Base-by-base conservation (phyloP, 2,329 filamentous ascomycete genomes). In the Colletotrichum sp. region DNA sequence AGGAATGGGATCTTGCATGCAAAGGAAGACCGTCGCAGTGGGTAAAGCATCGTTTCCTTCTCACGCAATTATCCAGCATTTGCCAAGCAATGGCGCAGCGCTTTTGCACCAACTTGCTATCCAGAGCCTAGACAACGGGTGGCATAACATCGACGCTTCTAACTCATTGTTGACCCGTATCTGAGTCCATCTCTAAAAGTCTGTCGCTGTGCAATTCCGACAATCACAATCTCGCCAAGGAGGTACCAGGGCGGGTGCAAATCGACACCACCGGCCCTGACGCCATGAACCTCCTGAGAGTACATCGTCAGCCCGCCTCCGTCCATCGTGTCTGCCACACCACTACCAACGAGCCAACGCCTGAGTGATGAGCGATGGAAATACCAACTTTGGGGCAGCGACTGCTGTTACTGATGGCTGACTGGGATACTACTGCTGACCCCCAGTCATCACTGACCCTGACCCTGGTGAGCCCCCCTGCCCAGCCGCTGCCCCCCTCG, bases 401-500 rank as follows among this genome's bases (percentile, higher is more conserved):
- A 55, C 15, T 26, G 34, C 39, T 59, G 34, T 57, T 34, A 44
- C 73, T 72, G 39, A 39, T 34, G 69, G 28, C 64, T 68, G 63
- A 60, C 63, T 59, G 39, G 73, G 70, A 64, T 73, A n/a, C 44
- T 36, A 32, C 44, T 68, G 44, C 62, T 60, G 28, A 52, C 30
- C 52, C 52, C 32, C 60, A 36, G 55, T 52, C 36, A 28, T 34
- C 57, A 72, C 32, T 72, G 64, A 68, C 68, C 62, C 44, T 67
- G 63, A 75, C 60, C 70, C 69, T 52, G 34, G 57, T 13, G 44
- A 59, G 26, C 60, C 73, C 72, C 75, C 73, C 60, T 72, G 73
- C 68, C 75, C 68, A 72, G 59, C 73, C 68, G 64, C 72, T 52
- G 64, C 22, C 73, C 70, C 70, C 69, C 71, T 68, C 71, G 24